phyloP scores from a whole-genome alignment of 345 rosid species.

The Syzygium aromaticum region DNA sequence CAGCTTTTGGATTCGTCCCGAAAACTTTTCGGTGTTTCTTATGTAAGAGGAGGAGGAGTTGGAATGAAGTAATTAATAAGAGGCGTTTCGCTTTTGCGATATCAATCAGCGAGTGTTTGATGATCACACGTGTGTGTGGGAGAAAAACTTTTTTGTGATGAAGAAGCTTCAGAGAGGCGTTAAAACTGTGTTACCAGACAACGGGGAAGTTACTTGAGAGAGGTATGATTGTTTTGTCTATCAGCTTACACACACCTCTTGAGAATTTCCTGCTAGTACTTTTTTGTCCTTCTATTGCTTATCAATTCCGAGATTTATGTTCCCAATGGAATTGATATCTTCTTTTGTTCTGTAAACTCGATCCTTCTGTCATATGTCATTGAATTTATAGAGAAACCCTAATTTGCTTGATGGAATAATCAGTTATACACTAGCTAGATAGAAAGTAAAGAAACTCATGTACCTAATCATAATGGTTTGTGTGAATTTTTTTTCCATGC shows the following conservation, averaged over 20 bases:
- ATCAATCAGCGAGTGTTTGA: background rate
- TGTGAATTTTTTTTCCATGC: background rate
- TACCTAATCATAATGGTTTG: background rate
- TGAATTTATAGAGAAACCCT: background rate
- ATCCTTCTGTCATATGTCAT: background rate
- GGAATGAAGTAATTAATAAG: background rate
- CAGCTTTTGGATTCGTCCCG: background rate
- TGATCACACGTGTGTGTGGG: background rate
- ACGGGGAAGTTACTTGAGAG: background rate
- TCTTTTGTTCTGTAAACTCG: background rate
- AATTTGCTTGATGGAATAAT: background rate
- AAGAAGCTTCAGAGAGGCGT: background rate
- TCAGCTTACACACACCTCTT: background rate
- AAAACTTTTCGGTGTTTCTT: background rate
- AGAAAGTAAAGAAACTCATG: background rate
- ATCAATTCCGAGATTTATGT: background rate
- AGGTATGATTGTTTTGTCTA: background rate
- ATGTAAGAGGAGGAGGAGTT: background rate
- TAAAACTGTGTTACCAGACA: background rate
- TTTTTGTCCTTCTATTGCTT: background rate
- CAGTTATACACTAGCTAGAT: background rate
- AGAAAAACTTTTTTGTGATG: background rate
- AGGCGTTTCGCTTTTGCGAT: background rate
- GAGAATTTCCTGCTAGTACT: background rate
- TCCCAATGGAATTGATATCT: background rate